Evolutionary conservation across 371 early-diverging fungal species (phyloP).

Genomic region (Mortierella sp.): DNA sequence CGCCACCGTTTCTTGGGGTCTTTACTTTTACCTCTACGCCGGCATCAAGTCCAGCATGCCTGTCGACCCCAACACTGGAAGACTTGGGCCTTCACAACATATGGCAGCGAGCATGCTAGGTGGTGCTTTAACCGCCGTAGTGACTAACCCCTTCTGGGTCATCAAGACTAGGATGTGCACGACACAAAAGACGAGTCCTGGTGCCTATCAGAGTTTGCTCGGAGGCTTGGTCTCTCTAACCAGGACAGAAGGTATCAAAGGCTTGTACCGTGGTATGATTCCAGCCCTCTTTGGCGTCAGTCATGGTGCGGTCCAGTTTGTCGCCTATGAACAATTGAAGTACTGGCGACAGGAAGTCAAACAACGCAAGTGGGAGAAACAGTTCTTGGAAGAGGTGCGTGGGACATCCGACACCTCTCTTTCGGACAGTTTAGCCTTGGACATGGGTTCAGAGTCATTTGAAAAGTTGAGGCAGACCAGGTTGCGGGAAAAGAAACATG

Average conservation of each 20-base stretch:
- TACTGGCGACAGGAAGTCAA: constrained; percentile 65
- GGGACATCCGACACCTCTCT: constrained; percentile 10
- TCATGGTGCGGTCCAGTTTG: constrained; percentile 96
- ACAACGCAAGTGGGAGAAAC: constrained; percentile 43
- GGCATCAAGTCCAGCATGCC: constrained; percentile 67
- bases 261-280: constrained; percentile 87
- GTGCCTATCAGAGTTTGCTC: constrained; percentile 79
- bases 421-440: constrained; percentile 7
- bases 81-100: constrained; percentile 77
- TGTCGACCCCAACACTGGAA: constrained; percentile 64
- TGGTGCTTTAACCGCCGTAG: constrained; percentile 83
- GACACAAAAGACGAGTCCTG: constrained; percentile 68
- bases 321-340: constrained; percentile 97
- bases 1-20: constrained; percentile 92
- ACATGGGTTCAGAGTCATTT: constrained; percentile 25
- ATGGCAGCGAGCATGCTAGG: constrained; percentile 67
- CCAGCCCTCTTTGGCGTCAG: constrained; percentile 92
- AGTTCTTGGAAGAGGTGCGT: constrained; percentile 38
- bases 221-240: constrained; percentile 30
- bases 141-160: constrained; percentile 95
- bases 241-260: constrained; percentile 80
- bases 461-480: constrained; percentile 23
- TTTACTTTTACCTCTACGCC: constrained; percentile 92
- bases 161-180: constrained; percentile 95
- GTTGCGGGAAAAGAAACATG: constrained; percentile 46